Evolutionary conservation across 1,284 basidiomycete species (phyloP).

Genomic region (Fomitopsis schrenkii): DNA sequence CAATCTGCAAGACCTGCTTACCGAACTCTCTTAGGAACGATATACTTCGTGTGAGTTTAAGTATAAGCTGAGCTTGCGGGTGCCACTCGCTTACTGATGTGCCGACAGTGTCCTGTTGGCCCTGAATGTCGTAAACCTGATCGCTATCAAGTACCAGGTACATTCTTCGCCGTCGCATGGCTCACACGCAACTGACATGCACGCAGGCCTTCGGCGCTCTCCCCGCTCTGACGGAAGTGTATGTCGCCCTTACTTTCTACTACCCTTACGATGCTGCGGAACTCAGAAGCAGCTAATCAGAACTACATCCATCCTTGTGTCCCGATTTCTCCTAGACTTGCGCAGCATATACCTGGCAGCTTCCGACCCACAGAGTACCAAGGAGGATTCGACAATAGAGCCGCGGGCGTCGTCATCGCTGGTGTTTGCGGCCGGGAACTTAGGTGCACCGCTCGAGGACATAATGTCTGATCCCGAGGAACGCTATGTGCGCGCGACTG

Average conservation of each 20-base stretch:
- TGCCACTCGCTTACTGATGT: not conserved
- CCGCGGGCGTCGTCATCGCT: not conserved
- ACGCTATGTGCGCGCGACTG: not conserved
- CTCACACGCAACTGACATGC: not conserved
- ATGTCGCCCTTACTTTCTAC: not conserved
- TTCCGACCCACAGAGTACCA: not conserved
- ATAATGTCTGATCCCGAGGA: not conserved
- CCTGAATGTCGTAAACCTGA: constrained; percentile 15
- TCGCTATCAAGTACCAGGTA: constrained; percentile 11
- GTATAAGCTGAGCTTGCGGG: not conserved
- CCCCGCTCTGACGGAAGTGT: constrained; percentile 17
- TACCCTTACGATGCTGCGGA: not conserved
- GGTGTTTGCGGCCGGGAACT: constrained; percentile 12
- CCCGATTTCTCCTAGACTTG: constrained; percentile 20
- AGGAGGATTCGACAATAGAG: not conserved
- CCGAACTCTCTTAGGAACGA: constrained; percentile 5
- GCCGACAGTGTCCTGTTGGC: constrained; percentile 7
- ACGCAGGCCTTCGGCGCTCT: constrained; percentile 7
- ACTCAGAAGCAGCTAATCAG: not conserved
- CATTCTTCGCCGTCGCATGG: not conserved
- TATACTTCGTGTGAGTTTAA: constrained; percentile 15
- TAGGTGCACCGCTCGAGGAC: constrained; percentile 13
- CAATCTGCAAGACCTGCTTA: not conserved
- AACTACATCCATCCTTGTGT: constrained; percentile 14
- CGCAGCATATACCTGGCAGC: constrained; percentile 10